A percentile compares a stretch with the other conserved stretches of the same genome.
These are phyloP conservation scores for Fusarium euwallaceae DNA, from an alignment of 2,329 filamentous ascomycete genomes.

Conservation along the genomic window DNA sequence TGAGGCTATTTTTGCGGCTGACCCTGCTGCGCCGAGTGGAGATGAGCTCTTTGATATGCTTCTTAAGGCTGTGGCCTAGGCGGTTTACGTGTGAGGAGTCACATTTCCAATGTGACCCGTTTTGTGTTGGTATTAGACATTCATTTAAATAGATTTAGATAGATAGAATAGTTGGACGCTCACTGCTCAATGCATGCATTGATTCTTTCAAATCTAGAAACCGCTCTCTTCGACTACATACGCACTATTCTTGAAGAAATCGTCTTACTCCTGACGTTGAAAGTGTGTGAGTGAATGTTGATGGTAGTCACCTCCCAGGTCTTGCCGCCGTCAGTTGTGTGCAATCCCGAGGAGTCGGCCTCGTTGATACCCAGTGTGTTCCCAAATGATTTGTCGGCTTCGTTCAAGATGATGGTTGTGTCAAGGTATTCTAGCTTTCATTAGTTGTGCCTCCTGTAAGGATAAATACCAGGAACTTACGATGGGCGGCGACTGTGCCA, in stretches of 20 bases:
- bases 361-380: conserved; percentile 23
- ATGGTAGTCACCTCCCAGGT: conserved; percentile 28
- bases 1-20: background rate
- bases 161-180: background rate
- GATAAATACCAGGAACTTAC: background rate
- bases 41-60: background rate
- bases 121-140: background rate
- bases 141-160: background rate
- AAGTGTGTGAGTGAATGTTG: conserved; percentile 31
- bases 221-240: background rate
- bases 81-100: background rate
- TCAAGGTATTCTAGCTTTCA: conserved; percentile 21
- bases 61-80: background rate
- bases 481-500: conserved; percentile 18
- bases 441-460: background rate
- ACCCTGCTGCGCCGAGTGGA: background rate
- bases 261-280: conserved; percentile 13
- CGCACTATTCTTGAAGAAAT: background rate
- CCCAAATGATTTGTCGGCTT: conserved; percentile 15
- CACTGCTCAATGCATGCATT: background rate
- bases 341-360: conserved; percentile 26
- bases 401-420: conserved; percentile 25
- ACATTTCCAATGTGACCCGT: background rate
- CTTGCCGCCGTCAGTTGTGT: conserved; percentile 31
- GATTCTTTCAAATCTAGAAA: background rate